These are phyloP conservation scores for Diaporthe sp. DNA, from an alignment of 2,329 filamentous ascomycete genomes.

Conservation along the genomic window DNA sequence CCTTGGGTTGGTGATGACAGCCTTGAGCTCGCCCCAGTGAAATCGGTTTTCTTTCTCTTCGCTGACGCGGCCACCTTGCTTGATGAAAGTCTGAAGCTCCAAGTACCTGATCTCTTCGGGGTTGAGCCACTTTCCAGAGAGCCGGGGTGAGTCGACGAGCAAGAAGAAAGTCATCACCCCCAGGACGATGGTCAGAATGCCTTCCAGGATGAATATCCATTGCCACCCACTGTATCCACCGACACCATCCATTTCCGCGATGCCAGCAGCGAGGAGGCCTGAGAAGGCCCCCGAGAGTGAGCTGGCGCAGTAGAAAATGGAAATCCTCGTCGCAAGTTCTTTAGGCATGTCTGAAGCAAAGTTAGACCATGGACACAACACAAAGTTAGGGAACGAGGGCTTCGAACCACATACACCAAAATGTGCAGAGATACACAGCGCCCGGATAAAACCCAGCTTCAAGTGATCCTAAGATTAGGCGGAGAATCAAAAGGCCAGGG, in stretches of 20 bases:
- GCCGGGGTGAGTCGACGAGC: conserved; percentile 35
- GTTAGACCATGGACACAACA: conserved; percentile 67
- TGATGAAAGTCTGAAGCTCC: conserved; percentile 29
- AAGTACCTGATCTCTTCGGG: conserved; percentile 37
- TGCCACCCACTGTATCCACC: conserved; percentile 61
- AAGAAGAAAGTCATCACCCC: conserved; percentile 65
- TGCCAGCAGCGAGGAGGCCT: conserved; percentile 67
- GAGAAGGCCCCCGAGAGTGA: conserved; percentile 84
- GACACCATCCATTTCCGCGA: conserved; percentile 59
- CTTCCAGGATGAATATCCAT: conserved; percentile 78
- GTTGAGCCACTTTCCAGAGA: conserved; percentile 32
- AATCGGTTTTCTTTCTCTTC: background rate
- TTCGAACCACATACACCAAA: background rate
- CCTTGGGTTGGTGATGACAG: conserved; percentile 38
- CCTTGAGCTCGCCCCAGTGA: conserved; percentile 4
- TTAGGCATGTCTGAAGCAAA: conserved; percentile 67
- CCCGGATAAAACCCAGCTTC: conserved; percentile 78
- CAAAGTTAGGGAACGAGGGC: conserved; percentile 53
- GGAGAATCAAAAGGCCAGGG: conserved; percentile 60
- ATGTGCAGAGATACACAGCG: conserved; percentile 57
- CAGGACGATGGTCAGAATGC: conserved; percentile 70
- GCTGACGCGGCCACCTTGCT: background rate
- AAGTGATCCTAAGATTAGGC: conserved; percentile 72
- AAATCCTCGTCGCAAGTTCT: background rate
- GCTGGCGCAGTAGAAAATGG: conserved; percentile 86